Evolutionary conservation across 2,329 filamentous ascomycete species (phyloP), one percentile per base, ranked within the genome.

Genomic region (Davidsoniella neocaledoniae): DNA sequence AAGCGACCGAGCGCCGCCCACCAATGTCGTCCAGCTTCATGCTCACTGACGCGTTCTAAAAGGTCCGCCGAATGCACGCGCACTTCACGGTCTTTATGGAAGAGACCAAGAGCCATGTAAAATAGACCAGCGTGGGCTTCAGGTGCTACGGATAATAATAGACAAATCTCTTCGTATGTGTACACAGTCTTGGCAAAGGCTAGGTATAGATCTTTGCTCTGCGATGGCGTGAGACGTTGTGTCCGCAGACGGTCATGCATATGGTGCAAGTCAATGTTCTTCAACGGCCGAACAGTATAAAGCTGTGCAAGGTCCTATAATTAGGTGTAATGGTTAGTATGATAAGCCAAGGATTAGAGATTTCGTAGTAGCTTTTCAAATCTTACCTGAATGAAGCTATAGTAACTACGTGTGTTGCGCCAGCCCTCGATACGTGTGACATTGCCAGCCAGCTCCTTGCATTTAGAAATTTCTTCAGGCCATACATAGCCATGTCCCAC

Each of bases 341-440:
- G 6, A 10, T 33, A 33, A 33, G 29, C 29, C 8, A 2, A 12
- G 3, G 29, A 12, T 33, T 33, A 2, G 8, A 10, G 8, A 33
- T 33, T 9, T 33, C 1, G 12, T 12, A 33, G 12, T 33, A 33
- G 29, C 29, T 33, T 33, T 9, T 12, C 19, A 19, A 10, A 9
- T 36, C 43, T 51, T 33, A 80, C 85, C 69, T 94, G 86, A 55
- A 96, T 90, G 61, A 86, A 96, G 56, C 85, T 87, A 66, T 93
- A 94, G 62, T 98, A 98, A 59, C 86, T 94, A 54, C 91, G 75
- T 1, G 91, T 96, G 55, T 86, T 93, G 57, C 91, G 79, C 91
- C 91, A 98, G 51, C 90, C 91, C 67, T 98, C 91, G 54, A 98
- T 93, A 51, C 91, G 76, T 51, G 85, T 86, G 43, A 91, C 86